Percentiles rank a stretch among this genome's conserved stretches.
Evolutionary conservation across 805 yeast species (phyloP).

Genomic region (Saccharomycopsis oosterbeekiorum): DNA sequence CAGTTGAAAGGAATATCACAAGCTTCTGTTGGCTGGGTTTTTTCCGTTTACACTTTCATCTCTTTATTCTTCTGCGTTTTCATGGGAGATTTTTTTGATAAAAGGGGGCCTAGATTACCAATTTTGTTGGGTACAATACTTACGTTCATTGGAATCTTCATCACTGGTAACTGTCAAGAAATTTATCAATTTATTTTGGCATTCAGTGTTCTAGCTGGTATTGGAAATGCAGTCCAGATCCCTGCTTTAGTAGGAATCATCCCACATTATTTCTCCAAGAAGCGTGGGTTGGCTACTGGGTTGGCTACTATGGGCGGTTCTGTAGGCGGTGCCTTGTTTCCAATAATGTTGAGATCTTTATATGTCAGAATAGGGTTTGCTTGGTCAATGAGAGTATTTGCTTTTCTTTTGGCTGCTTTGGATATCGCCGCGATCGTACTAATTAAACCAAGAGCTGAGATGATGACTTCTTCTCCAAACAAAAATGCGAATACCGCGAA

Average conservation of each 20-base stretch:
- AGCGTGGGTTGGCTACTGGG: constrained; percentile 37
- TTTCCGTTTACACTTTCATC: constrained; percentile 29
- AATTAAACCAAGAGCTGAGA: constrained; percentile 26
- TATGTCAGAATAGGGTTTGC: constrained; percentile 37
- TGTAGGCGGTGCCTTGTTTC: constrained; percentile 41
- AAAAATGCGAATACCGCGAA: constrained; percentile 10
- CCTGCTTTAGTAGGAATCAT: constrained; percentile 35
- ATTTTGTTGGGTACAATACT: constrained; percentile 31
- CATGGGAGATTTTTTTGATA: constrained; percentile 38
- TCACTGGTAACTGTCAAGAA: constrained; percentile 34
- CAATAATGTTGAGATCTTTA: constrained; percentile 35
- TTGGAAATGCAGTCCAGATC: constrained; percentile 35
- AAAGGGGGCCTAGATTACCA: constrained; percentile 32
- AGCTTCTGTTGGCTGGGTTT: constrained; percentile 59
- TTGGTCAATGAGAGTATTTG: constrained; percentile 44
- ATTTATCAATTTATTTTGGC: constrained; percentile 44
- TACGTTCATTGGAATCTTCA: constrained; percentile 32
- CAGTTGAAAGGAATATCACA: constrained; percentile 37
- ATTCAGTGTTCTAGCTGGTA: constrained; percentile 38
- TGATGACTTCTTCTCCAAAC: constrained; percentile 14
- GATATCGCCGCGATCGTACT: constrained; percentile 21
- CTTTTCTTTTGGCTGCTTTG: constrained; percentile 26
- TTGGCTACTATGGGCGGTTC: constrained; percentile 42
- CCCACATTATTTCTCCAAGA: constrained; percentile 35
- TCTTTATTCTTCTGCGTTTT: constrained; percentile 28